These are phyloP conservation scores for Schwanniomyces polymorphus DNA, from an alignment of 805 yeast species.

Conservation along the genomic window DNA sequence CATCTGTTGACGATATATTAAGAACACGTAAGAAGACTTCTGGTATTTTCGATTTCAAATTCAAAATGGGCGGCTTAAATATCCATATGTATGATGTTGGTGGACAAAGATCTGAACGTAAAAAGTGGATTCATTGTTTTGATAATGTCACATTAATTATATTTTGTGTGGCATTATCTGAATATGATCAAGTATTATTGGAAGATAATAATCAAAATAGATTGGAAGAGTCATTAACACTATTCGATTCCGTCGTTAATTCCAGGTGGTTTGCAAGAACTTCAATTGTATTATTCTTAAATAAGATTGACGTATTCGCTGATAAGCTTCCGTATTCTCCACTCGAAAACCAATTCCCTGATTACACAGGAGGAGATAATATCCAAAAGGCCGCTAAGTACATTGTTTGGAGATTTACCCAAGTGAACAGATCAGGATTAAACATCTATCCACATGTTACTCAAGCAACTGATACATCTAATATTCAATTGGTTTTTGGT, in stretches of 20 bases:
- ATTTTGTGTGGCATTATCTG: constrained; percentile 88
- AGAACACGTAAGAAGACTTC: constrained; percentile 90
- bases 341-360: constrained; percentile 80
- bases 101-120: constrained; percentile 93
- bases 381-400: constrained; percentile 90
- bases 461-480: constrained; percentile 91
- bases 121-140: constrained; percentile 96
- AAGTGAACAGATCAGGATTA: constrained; percentile 77
- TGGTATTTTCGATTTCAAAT: constrained; percentile 82
- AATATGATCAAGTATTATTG: constrained; percentile 82
- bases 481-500: constrained; percentile 81
- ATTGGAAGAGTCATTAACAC: constrained; percentile 75
- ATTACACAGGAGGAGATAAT: constrained; percentile 87
- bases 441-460: constrained; percentile 89
- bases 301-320: constrained; percentile 87
- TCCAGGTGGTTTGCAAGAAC: constrained; percentile 91
- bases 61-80: constrained; percentile 63
- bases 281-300: constrained; percentile 80
- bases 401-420: constrained; percentile 86
- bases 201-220: constrained; percentile 79
- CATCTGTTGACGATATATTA: constrained; percentile 74
- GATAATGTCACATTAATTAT: constrained; percentile 88
- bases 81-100: constrained; percentile 76
- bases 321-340: constrained; percentile 83
- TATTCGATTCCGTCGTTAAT: constrained; percentile 88